phyloP scores from a whole-genome alignment of 2,329 filamentous ascomycete genomes.

The Aspergillus calidoustus region DNA sequence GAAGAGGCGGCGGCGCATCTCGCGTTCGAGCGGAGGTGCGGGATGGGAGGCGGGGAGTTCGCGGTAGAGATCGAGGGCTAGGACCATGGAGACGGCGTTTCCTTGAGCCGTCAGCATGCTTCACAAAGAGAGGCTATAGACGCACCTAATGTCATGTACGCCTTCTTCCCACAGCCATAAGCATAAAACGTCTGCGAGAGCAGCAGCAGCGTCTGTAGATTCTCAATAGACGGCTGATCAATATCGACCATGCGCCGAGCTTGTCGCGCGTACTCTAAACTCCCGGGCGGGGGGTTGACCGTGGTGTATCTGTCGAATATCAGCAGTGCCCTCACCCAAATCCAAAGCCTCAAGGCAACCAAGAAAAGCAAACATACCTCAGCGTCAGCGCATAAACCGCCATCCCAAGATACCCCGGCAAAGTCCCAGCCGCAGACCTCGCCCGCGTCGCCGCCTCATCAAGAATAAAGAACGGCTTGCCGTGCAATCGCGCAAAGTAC shows the following conservation, averaged over 20 bases:
- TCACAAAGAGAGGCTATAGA: not conserved
- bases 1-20: conserved; percentile 78
- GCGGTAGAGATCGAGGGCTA: conserved; percentile 79
- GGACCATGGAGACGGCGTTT: conserved; percentile 78
- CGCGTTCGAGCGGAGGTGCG: conserved; percentile 70
- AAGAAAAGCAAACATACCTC: conserved; percentile 52
- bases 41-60: conserved; percentile 69
- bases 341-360: not conserved
- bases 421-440: conserved; percentile 69
- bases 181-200: conserved; percentile 78
- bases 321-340: conserved; percentile 17
- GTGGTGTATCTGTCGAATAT: conserved; percentile 66
- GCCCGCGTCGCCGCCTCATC: conserved; percentile 78
- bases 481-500: conserved; percentile 79
- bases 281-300: conserved; percentile 68
- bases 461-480: conserved; percentile 79
- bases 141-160: conserved; percentile 81
- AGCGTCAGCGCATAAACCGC: conserved; percentile 58
- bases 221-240: conserved; percentile 80
- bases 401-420: conserved; percentile 45
- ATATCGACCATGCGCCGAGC: conserved; percentile 73
- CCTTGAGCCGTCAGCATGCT: conserved; percentile 50
- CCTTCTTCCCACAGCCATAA: conserved; percentile 78
- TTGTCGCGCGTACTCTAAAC: conserved; percentile 73
- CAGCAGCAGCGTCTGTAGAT: conserved; percentile 74